These are phyloP conservation scores for Colletotrichum falcatum DNA, from an alignment of 2,329 filamentous ascomycete genomes.

Conservation along the genomic window DNA sequence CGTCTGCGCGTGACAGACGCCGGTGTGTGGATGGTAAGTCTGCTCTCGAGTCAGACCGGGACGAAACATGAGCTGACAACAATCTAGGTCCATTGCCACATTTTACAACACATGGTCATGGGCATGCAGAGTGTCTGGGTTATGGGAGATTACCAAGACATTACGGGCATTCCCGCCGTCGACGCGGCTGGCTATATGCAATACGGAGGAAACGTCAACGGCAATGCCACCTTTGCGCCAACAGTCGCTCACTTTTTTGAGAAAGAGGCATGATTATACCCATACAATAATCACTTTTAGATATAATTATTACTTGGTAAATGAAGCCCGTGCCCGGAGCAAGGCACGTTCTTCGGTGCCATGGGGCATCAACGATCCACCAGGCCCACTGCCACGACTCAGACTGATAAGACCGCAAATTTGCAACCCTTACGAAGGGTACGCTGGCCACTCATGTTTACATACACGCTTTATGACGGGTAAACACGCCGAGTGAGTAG, in stretches of 20 bases:
- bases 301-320: neutral
- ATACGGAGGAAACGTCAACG: conserved; percentile 60
- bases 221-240: conserved; percentile 47
- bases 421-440: conserved; percentile 4
- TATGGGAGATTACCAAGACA: conserved; percentile 45
- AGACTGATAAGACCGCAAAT: neutral
- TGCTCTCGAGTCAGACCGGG: neutral
- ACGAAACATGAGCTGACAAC: neutral
- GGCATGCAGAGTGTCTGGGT: conserved; percentile 52
- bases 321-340: neutral
- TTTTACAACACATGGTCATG: conserved; percentile 69
- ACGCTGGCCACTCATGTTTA: neutral
- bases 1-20: conserved; percentile 62
- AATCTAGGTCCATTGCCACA: conserved; percentile 66
- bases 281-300: neutral
- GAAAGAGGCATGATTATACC: conserved; percentile 3
- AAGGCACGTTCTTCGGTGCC: neutral
- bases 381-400: neutral
- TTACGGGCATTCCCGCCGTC: conserved; percentile 45
- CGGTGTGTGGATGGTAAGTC: conserved; percentile 66
- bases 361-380: neutral
- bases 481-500: too few species aligned
- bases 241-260: conserved; percentile 41
- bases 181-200: conserved; percentile 55
- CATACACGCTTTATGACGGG: too few species aligned